Base-by-base conservation (phyloP, 2,329 filamentous ascomycete species). In the Diaporthe sp. region DNA sequence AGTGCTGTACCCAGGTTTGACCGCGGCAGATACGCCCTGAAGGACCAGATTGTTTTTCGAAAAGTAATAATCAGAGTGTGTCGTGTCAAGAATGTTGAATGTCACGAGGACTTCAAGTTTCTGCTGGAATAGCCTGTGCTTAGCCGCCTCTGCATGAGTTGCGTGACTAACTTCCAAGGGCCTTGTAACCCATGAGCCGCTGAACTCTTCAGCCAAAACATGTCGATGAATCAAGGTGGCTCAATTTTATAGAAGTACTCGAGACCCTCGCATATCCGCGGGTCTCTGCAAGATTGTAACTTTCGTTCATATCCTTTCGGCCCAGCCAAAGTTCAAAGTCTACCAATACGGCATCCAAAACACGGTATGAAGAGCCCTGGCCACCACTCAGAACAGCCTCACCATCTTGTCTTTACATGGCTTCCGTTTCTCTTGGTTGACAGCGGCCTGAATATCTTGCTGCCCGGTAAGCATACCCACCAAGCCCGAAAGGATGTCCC, bases 401-500 rank as follows among this genome's bases (percentile, higher is more conserved):
- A 52, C 2, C 15, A 35, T 13, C 30, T 25, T 52, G 1, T n/a
- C 35, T 6, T 54, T 54, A 15, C 64, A 68, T 54, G 45, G 13
- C 33, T 40, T 54, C 2, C 17, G 33, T 4, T 13, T 5, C 13
- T n/a, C 47, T 28, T 42, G 3, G 7, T 40, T 3, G 35, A 13
- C 12, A 25, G 35, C 15, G 8, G n/a, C 57, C n/a, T 54, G 64
- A 4, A 12, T 33, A 3, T 10, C 25, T 13, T 68, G 6, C 33
- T 54, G n/a, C 30, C 64, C 64, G 12, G 64, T 68, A n/a, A 68
- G 64, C 64, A 68, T 54, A 5, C 64, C 64, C 33, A 28, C n/a
- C 45, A 68, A 47, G 33, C 64, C 64, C 15, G 47, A 54, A 1
- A 68, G 64, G 4, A 54, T 40, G 0, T 68, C 47, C n/a, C 64